Evolutionary conservation across 352 stramenopile genomes (phyloP).

Genomic region (Phytophthora niederhauseri): DNA sequence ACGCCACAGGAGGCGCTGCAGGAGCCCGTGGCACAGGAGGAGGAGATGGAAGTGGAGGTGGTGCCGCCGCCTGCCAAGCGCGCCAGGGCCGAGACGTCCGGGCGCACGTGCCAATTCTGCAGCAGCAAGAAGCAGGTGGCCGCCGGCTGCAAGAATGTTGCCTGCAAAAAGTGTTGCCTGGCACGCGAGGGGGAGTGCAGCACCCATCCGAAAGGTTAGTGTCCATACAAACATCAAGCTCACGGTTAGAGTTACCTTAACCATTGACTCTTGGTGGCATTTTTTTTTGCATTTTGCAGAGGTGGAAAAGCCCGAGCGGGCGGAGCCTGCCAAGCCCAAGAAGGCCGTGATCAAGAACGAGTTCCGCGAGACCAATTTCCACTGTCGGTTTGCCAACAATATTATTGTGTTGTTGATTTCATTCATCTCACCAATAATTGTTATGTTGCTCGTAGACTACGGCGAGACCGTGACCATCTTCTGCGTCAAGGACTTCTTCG

Average conservation of each 20-base stretch:
- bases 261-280: slow-evolving; percentile 5
- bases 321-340: slow-evolving; percentile 23
- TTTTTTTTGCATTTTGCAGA: slow-evolving; percentile 23
- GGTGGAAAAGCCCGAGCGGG: slow-evolving; percentile 25
- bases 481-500: slow-evolving; percentile 74
- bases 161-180: slow-evolving; percentile 82
- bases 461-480: slow-evolving; percentile 83
- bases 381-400: slow-evolving; percentile 49
- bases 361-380: slow-evolving; percentile 77
- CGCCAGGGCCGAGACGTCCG: slow-evolving; percentile 22
- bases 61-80: slow-evolving; percentile 19
- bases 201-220: slow-evolving; percentile 43
- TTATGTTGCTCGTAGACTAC: slow-evolving; percentile 49
- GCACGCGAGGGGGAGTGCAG: slow-evolving; percentile 42
- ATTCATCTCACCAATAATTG: neutral
- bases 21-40: neutral
- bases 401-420: neutral
- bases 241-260: slow-evolving; percentile 16
- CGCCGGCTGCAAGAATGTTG: slow-evolving; percentile 42
- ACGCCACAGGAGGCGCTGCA: neutral
- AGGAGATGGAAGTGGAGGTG: slow-evolving; percentile 8
- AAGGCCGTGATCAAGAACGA: slow-evolving; percentile 77
- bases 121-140: slow-evolving; percentile 53
- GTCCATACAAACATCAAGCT: slow-evolving; percentile 11
- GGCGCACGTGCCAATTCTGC: slow-evolving; percentile 49